Evolutionary conservation across 2,329 filamentous ascomycete genomes (phyloP).

Genomic region (Aspergillus pseudoviridinutans): DNA sequence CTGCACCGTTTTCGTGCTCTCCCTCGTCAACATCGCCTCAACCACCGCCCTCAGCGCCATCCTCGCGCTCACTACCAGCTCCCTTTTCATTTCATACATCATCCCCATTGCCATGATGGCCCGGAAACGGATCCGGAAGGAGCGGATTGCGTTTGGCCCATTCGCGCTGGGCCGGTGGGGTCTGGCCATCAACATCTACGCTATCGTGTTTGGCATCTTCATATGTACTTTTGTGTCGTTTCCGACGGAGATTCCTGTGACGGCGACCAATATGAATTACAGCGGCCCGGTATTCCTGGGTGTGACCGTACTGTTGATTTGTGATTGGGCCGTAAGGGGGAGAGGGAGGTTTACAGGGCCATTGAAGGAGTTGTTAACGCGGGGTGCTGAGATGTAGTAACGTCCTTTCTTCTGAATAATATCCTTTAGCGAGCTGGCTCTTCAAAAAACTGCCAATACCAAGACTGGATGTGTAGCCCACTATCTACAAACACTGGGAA

Average conservation of each 20-base stretch:
- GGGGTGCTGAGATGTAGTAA: neutral
- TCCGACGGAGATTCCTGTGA: neutral
- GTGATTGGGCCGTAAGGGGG: neutral
- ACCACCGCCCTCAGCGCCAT: slow-evolving; percentile 39
- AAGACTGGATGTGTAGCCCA: too few relatives aligned
- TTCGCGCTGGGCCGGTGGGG: slow-evolving; percentile 19
- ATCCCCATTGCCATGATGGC: slow-evolving; percentile 37
- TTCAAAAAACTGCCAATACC: too few relatives aligned
- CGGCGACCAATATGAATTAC: neutral
- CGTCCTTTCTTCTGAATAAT: too few relatives aligned
- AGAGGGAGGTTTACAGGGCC: neutral
- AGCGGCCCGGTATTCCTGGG: neutral
- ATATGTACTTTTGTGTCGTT: neutral
- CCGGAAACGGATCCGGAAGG: slow-evolving; percentile 25
- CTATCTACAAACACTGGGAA: neutral
- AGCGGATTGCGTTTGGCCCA: slow-evolving; percentile 19
- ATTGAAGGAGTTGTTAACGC: neutral
- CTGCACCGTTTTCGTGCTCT: slow-evolving; percentile 29
- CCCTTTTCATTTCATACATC: slow-evolving; percentile 39
- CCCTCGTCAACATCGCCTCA: slow-evolving; percentile 39
- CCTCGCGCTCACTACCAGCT: slow-evolving; percentile 35
- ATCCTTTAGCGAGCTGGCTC: neutral
- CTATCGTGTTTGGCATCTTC: slow-evolving; percentile 21
- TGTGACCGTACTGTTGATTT: neutral
- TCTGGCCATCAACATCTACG: slow-evolving; percentile 32